Evolutionary conservation across 2,329 filamentous ascomycete species (phyloP), one percentile per base, ranked within the genome.

Genomic region (Zymoseptoria crescenta): DNA sequence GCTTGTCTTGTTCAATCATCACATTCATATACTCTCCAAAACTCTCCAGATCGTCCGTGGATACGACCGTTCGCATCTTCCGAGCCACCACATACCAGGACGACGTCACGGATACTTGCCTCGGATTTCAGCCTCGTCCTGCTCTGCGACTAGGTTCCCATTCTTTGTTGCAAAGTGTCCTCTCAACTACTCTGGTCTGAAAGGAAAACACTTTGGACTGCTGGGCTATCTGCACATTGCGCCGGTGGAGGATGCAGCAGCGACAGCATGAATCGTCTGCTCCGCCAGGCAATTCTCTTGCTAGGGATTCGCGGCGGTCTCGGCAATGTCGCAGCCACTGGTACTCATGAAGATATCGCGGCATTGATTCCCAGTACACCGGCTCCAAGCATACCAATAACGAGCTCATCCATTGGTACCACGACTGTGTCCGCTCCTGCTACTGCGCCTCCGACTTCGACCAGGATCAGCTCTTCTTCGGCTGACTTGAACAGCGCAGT

Each of bases 261-360:
- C 35, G 35, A 45, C 59, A 64, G 58, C 56, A 69, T 68, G 67
- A 60, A 63, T 62, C 59, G 55, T 55, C 29, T 65, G 63, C 56
- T 69, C 54, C 66, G 67, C 59, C 50, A 58, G 61, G 56, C 58
- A n/a, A 49, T 62, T 55, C 53, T 68, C 51, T 57, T 65, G 55
- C 54, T 63, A 49, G 62, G 62, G 49, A 27, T 66, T 58, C 27
- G 24, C 54, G 60, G 56, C 49, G 57, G 57, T 54, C 48, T 62
- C 61, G 56, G 61, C 56, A 62, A 35, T 52, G 53, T 50, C 27
- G 53, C 65, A 30, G 55, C 58, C 24, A 58, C 52, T 27, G 60
- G 49, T 56, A 58, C 56, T 45, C 35, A 45, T 57, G 59, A 41
- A 50, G 49, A 54, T 30, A 58, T 57, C 48, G 56, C 61, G 45